phyloP scores from a whole-genome alignment of 768 basidiomycete genomes.

The Boletellus sp. region DNA sequence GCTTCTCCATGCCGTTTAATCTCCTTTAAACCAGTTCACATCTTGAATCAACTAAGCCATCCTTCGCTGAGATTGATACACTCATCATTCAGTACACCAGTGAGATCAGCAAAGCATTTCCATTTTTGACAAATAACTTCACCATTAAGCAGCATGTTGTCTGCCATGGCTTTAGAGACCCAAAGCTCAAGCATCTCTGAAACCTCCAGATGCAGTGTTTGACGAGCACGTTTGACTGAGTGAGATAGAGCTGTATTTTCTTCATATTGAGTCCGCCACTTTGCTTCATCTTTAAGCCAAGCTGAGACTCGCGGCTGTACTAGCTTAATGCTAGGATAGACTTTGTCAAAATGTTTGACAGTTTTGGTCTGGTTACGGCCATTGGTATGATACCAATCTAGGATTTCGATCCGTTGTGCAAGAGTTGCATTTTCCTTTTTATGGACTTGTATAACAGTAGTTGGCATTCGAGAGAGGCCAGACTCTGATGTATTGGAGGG shows the following conservation, averaged over 20 bases:
- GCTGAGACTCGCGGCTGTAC: not conserved
- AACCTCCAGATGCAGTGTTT: slow-evolving; percentile 34
- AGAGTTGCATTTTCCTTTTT: not conserved
- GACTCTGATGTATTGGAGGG: too few species aligned
- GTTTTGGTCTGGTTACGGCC: not conserved
- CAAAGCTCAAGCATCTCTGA: slow-evolving; percentile 36
- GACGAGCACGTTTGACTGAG: slow-evolving; percentile 3
- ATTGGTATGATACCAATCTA: not conserved
- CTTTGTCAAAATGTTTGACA: not conserved
- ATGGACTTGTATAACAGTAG: too few species aligned
- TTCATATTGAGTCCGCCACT: not conserved
- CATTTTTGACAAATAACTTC: slow-evolving; percentile 14
- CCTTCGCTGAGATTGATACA: slow-evolving; percentile 33
- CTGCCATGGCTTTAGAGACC: slow-evolving; percentile 37
- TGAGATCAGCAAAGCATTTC: slow-evolving; percentile 7
- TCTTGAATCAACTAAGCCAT: slow-evolving; percentile 18
- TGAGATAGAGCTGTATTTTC: not conserved
- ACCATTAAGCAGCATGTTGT: slow-evolving; percentile 32
- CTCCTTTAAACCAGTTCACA: not conserved
- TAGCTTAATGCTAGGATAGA: not conserved
- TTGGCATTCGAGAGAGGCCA: too few species aligned
- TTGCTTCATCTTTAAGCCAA: slow-evolving; percentile 2
- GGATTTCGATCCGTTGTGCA: not conserved
- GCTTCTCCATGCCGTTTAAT: slow-evolving; percentile 35
- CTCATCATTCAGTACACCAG: slow-evolving; percentile 32